Percentiles rank a stretch among this genome's conserved stretches.
phyloP scores from a whole-genome alignment of 306 rosid species.

The Prunus mongolica region DNA sequence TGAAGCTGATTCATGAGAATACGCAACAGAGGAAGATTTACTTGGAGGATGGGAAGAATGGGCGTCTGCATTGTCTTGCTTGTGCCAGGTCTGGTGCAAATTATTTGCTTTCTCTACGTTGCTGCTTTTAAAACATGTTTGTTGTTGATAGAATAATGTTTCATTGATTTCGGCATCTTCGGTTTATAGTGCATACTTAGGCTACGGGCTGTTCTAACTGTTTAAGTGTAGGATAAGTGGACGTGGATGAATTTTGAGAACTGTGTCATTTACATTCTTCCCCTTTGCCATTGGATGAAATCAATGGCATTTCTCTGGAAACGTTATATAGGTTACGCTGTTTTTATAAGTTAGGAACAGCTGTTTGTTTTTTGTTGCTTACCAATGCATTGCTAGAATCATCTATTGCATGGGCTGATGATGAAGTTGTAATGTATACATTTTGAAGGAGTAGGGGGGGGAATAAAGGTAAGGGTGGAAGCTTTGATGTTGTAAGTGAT shows the following conservation, averaged over 20 bases:
- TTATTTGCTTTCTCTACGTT: constrained; percentile 5
- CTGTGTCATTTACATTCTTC: background rate
- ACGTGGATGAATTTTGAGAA: background rate
- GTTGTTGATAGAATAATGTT: background rate
- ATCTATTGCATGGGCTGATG: too few species aligned
- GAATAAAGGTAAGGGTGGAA: background rate
- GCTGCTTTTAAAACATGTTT: background rate
- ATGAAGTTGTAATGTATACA: background rate
- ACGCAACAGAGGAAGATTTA: constrained; percentile 55
- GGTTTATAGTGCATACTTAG: background rate
- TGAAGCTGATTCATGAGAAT: constrained; percentile 60
- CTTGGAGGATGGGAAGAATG: constrained; percentile 74
- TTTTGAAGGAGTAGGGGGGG: constrained; percentile 1
- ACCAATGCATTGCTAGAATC: too few species aligned
- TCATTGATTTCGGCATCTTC: background rate
- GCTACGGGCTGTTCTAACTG: background rate
- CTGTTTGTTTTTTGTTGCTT: too few species aligned
- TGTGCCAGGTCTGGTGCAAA: constrained; percentile 71
- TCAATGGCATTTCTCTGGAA: background rate
- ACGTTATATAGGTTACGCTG: too few species aligned
- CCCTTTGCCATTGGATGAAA: background rate
- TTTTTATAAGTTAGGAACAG: too few species aligned
- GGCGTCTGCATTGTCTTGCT: constrained; percentile 73
- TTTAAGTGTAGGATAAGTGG: too few species aligned
- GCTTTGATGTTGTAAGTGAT: background rate